phyloP scores from a whole-genome alignment of 495 filamentous ascomycete species.

The Penicillium silybi region DNA sequence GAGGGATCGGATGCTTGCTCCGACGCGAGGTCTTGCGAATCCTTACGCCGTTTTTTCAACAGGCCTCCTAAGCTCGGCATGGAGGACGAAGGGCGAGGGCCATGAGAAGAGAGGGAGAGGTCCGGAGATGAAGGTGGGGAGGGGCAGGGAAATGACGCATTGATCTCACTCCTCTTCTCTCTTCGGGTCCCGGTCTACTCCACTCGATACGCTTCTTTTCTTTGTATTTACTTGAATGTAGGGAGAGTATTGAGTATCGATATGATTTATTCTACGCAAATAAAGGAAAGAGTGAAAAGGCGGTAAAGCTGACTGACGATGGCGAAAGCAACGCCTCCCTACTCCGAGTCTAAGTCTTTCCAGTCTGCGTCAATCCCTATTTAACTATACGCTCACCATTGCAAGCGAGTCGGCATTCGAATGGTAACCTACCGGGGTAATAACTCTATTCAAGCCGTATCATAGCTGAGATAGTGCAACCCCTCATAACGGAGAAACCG shows the following conservation, averaged over 20 bases:
- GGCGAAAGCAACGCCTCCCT: no score
- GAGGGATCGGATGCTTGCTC: constrained; percentile 55
- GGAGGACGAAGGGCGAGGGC: constrained; percentile 21
- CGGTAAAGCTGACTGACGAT: no score
- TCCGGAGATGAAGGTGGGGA: constrained; percentile 25
- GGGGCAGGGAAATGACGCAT: constrained; percentile 31
- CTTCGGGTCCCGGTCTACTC: background rate
- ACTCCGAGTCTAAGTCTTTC: no score
- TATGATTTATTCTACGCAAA: no score
- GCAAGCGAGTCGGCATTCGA: no score
- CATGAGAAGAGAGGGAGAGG: constrained; percentile 10
- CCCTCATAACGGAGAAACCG: constrained; percentile 8
- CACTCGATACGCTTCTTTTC: background rate
- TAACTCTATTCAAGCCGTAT: background rate
- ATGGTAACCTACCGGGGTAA: no score
- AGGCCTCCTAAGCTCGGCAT: constrained; percentile 61
- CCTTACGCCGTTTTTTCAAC: constrained; percentile 97
- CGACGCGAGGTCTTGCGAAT: constrained; percentile 54
- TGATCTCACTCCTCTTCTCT: constrained; percentile 17
- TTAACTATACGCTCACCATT: no score
- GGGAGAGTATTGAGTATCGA: no score
- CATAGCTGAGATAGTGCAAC: background rate
- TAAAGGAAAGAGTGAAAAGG: no score
- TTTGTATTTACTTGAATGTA: background rate
- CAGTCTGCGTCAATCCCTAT: no score